Conservation (phyloP, 2,329 filamentous ascomycete genomes). For the Cylindrodendrum hubeiense region DNA sequence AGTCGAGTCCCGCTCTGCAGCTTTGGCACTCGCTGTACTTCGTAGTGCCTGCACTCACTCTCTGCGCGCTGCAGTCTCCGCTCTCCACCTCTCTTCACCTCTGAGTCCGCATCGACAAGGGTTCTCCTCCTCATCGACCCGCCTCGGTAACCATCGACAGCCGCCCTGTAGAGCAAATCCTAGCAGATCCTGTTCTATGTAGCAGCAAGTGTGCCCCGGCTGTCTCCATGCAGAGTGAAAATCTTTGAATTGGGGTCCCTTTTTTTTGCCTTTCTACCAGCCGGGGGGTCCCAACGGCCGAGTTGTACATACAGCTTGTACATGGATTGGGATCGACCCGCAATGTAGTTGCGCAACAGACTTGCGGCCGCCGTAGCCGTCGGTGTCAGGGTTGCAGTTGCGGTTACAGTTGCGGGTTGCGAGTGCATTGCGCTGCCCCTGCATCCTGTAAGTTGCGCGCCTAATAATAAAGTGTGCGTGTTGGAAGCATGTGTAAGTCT, state of each 20-base stretch:
- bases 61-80: too few species aligned
- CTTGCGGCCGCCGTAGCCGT: slow-evolving; percentile 30
- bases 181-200: too few species aligned
- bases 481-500: slow-evolving; percentile 15
- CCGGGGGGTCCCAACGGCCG: neutral
- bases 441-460: slow-evolving; percentile 21
- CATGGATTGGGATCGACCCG: slow-evolving; percentile 18
- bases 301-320: slow-evolving; percentile 26
- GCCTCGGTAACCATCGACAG: slow-evolving; percentile 7
- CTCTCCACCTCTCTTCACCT: slow-evolving; percentile 2
- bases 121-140: neutral
- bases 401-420: slow-evolving; percentile 23
- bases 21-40: neutral
- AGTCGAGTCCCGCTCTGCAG: slow-evolving; percentile 5
- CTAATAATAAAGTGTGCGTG: slow-evolving; percentile 22
- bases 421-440: slow-evolving; percentile 14
- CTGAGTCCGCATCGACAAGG: neutral
- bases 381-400: slow-evolving; percentile 27
- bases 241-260: slow-evolving; percentile 16
- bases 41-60: too few species aligned
- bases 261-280: slow-evolving; percentile 1
- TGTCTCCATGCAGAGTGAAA: slow-evolving; percentile 22
- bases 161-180: neutral
- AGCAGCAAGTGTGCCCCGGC: neutral
- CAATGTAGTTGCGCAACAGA: slow-evolving; percentile 23